A percentile compares a stretch with the other conserved stretches of the same genome.
Conservation (phyloP, 768 basidiomycete genomes). For the Termitomyces titanicus region DNA sequence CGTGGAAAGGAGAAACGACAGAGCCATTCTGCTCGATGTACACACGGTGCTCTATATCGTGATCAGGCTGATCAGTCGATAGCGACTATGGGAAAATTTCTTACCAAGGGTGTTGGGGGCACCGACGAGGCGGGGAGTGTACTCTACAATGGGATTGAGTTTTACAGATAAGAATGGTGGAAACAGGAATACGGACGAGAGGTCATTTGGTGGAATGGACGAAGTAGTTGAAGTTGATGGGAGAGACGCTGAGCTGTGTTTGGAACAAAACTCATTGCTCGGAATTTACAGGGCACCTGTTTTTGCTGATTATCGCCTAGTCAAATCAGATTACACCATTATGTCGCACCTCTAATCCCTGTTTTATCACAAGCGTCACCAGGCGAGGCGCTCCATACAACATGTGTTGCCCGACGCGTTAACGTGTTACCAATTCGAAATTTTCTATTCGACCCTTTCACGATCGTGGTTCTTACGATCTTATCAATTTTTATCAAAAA, state of each 20-base stretch:
- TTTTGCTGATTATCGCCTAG: conserved; percentile 19
- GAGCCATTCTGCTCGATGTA: conserved; percentile 88
- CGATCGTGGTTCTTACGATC: conserved; percentile 3
- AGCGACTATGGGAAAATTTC: conserved; percentile 8
- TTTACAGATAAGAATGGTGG: background rate
- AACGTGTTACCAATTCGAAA: conserved; percentile 1
- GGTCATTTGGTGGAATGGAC: conserved; percentile 46
- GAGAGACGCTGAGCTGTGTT: conserved; percentile 51
- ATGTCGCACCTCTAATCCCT: conserved; percentile 13
- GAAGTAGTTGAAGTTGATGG: conserved; percentile 60
- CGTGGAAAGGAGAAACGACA: conserved; percentile 87
- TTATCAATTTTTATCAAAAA: conserved; percentile 12
- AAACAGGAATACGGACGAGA: conserved; percentile 31
- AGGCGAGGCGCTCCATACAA: conserved; percentile 4
- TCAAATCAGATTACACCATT: conserved; percentile 16
- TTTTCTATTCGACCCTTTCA: conserved; percentile 8
- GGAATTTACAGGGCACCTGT: conserved; percentile 25
- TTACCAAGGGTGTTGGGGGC: conserved; percentile 92
- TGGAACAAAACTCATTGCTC: conserved; percentile 35
- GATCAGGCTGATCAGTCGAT: conserved; percentile 18
- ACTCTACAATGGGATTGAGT: conserved; percentile 40
- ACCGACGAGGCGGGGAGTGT: conserved; percentile 74
- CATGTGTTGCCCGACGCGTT: background rate
- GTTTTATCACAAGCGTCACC: conserved; percentile 5
- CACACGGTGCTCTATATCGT: conserved; percentile 80